These are phyloP conservation scores for Lithospermum erythrorhizon DNA, from an alignment of 257 asterid genomes.

Conservation along the genomic window DNA sequence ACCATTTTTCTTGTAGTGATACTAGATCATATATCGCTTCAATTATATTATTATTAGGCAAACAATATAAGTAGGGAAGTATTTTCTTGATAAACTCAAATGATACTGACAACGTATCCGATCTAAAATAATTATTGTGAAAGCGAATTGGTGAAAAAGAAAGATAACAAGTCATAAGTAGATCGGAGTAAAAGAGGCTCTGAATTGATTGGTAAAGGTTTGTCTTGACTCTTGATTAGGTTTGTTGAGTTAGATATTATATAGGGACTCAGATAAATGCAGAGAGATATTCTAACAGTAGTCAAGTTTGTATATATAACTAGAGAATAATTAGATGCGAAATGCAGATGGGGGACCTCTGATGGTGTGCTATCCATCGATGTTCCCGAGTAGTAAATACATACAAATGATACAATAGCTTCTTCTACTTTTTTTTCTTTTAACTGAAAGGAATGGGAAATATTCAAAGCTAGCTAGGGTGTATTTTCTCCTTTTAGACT, in stretches of 20 bases:
- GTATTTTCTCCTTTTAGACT: slow-evolving; percentile 24
- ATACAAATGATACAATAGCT: too few relatives aligned
- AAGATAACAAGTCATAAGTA: slow-evolving; percentile 5
- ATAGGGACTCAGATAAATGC: slow-evolving; percentile 26
- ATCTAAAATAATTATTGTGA: slow-evolving; percentile 10
- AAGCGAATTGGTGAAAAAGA: slow-evolving; percentile 6
- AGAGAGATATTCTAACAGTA: slow-evolving; percentile 22
- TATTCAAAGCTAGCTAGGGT: slow-evolving; percentile 23
- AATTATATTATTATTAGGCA: too few relatives aligned
- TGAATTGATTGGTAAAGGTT: slow-evolving; percentile 27
- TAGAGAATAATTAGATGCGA: slow-evolving; percentile 3
- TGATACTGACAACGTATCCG: background rate
- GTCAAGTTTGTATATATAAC: slow-evolving; percentile 14
- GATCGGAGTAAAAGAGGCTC: slow-evolving; percentile 14
- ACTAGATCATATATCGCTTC: too few relatives aligned
- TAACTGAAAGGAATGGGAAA: slow-evolving; percentile 29
- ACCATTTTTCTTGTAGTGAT: too few relatives aligned
- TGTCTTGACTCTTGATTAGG: slow-evolving; percentile 51
- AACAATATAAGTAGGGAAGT: too few relatives aligned
- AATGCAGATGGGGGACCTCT: slow-evolving; percentile 50
- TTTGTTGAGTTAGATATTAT: slow-evolving; percentile 24
- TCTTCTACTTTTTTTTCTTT: too few relatives aligned
- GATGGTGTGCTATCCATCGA: slow-evolving; percentile 9
- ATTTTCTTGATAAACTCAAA: too few relatives aligned
- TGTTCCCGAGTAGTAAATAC: slow-evolving; percentile 16